phyloP scores from a whole-genome alignment of 345 rosid species.

The Mallotus nudiflorus region DNA sequence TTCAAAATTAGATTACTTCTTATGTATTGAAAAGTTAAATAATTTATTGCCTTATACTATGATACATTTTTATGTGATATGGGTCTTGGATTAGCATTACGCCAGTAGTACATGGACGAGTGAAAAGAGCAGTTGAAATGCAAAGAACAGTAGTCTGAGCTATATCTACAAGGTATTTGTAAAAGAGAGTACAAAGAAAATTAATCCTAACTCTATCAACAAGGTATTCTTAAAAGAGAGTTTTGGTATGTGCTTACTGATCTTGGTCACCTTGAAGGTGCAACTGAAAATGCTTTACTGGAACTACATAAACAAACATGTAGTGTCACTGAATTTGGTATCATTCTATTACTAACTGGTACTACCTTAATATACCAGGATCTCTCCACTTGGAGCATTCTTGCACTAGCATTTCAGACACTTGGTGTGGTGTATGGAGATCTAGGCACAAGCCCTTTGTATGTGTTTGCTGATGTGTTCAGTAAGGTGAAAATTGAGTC shows the following conservation, averaged over 20 bases:
- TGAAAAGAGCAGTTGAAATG: background rate
- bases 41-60: background rate
- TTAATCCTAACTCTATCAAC: background rate
- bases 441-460: conserved; percentile 95
- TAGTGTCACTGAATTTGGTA: background rate
- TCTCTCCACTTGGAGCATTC: conserved; percentile 53
- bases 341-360: conserved; percentile 18
- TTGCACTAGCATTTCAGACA: conserved; percentile 93
- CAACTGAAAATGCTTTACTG: background rate
- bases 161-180: background rate
- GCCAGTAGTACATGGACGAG: background rate
- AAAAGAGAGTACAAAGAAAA: background rate
- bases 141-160: background rate
- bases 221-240: background rate
- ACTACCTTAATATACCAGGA: conserved; percentile 53
- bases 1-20: background rate
- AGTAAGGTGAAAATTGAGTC: conserved; percentile 77
- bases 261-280: background rate
- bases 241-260: background rate
- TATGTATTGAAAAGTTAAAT: background rate
- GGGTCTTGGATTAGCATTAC: background rate
- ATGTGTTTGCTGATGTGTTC: conserved; percentile 90
- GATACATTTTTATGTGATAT: background rate
- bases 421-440: conserved; percentile 98
- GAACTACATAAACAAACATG: background rate